Evolutionary conservation across 2,329 filamentous ascomycete genomes (phyloP).

Genomic region (Penicillium sp.): DNA sequence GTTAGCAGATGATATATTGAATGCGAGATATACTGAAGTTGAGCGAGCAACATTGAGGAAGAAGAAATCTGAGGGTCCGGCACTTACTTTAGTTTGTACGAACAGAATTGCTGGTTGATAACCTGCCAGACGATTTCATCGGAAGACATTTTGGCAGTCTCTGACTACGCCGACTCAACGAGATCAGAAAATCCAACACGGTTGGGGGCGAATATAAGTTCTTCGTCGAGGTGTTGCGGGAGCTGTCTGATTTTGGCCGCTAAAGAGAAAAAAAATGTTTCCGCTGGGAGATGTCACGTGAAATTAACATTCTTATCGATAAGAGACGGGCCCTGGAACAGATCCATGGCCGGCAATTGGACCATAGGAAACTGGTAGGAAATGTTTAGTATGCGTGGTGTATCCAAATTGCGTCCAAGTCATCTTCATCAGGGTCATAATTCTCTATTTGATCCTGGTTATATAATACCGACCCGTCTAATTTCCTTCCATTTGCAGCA

Average conservation of each 20-base stretch:
- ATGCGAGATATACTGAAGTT: neutral
- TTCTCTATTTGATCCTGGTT: slow-evolving; percentile 4
- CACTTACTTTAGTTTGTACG: slow-evolving; percentile 86
- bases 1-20: slow-evolving; percentile 1
- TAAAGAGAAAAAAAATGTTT: slow-evolving; percentile 39
- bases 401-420: neutral
- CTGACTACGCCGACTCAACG: slow-evolving; percentile 19
- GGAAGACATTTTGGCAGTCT: slow-evolving; percentile 68
- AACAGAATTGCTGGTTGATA: slow-evolving; percentile 93
- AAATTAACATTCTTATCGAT: slow-evolving; percentile 34
- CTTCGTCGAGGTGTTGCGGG: slow-evolving; percentile 25
- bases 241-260: slow-evolving; percentile 26
- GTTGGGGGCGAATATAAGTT: slow-evolving; percentile 26
- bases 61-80: slow-evolving; percentile 5
- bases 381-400: neutral
- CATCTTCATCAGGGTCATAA: slow-evolving; percentile 7
- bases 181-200: slow-evolving; percentile 20
- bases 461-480: slow-evolving; percentile 13
- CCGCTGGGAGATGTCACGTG: slow-evolving; percentile 34
- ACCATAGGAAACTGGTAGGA: neutral
- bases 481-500: slow-evolving; percentile 44
- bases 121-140: slow-evolving; percentile 98
- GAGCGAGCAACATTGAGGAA: neutral
- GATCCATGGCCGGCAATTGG: neutral
- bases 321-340: slow-evolving; percentile 9